These are phyloP conservation scores for Amoeboaphelidium occidentale DNA, from an alignment of 371 early-diverging fungal species.

Conservation along the genomic window DNA sequence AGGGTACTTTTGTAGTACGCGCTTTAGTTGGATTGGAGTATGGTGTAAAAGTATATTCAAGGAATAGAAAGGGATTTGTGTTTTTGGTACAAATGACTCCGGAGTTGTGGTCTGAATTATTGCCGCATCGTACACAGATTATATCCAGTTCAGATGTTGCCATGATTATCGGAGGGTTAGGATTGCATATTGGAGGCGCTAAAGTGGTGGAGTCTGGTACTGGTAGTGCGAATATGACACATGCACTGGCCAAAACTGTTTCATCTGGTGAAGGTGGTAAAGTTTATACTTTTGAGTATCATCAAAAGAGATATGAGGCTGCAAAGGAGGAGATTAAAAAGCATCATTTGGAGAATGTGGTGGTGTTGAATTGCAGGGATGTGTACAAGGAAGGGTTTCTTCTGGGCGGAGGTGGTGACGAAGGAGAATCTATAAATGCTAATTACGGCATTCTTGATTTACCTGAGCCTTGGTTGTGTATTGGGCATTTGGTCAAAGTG, in stretches of 20 bases:
- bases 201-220: constrained; percentile 83
- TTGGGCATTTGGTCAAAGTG: constrained; percentile 47
- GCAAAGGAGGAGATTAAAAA: constrained; percentile 49
- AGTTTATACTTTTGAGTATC: constrained; percentile 80
- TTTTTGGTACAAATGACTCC: too few species aligned
- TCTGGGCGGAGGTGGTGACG: constrained; percentile 36
- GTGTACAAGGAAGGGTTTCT: constrained; percentile 78
- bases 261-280: constrained; percentile 36
- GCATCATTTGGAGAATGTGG: constrained; percentile 37
- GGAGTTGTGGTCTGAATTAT: constrained; percentile 75
- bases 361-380: constrained; percentile 46
- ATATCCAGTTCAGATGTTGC: constrained; percentile 79
- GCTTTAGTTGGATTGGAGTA: too few species aligned
- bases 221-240: constrained; percentile 86
- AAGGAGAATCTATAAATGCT: constrained; percentile 17
- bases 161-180: constrained; percentile 46
- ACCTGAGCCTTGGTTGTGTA: constrained; percentile 88
- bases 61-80: too few species aligned
- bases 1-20: too few species aligned
- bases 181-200: constrained; percentile 59
- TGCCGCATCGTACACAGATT: constrained; percentile 91
- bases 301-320: constrained; percentile 39
- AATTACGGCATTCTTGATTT: constrained; percentile 41
- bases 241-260: constrained; percentile 63
- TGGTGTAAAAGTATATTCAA: too few species aligned